Evolutionary conservation across 495 filamentous ascomycete species (phyloP).

Genomic region (Penicillium waksmanii): DNA sequence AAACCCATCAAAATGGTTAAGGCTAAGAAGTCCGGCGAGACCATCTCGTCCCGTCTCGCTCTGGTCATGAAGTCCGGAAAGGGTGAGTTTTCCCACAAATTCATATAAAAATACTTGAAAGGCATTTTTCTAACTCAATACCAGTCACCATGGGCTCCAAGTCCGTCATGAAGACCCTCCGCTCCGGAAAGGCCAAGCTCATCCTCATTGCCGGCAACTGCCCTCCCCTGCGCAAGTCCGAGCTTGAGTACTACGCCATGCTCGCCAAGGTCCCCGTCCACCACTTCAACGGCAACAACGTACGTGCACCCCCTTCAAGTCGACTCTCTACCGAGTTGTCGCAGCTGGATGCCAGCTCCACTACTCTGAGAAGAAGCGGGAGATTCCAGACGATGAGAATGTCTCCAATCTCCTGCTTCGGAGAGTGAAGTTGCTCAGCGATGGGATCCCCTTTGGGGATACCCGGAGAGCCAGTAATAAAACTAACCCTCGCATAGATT

Average conservation of each 20-base stretch:
- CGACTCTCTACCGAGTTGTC: slow-evolving; percentile 17
- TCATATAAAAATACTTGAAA: neutral
- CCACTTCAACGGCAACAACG: slow-evolving; percentile 98
- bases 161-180: slow-evolving; percentile 93
- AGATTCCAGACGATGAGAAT: neutral
- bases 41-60: slow-evolving; percentile 85
- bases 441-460: slow-evolving; percentile 28
- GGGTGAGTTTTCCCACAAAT: slow-evolving; percentile 30
- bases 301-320: slow-evolving; percentile 55
- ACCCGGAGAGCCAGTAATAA: slow-evolving; percentile 30
- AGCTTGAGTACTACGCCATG: slow-evolving; percentile 95
- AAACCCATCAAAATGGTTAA: slow-evolving; percentile 56
- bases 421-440: slow-evolving; percentile 71
- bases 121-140: slow-evolving; percentile 9
- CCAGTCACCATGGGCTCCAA: slow-evolving; percentile 86
- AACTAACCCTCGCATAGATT: slow-evolving; percentile 64
- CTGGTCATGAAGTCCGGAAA: slow-evolving; percentile 98
- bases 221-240: slow-evolving; percentile 91
- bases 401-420: slow-evolving; percentile 24
- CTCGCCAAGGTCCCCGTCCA: slow-evolving; percentile 92
- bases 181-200: slow-evolving; percentile 67
- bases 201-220: slow-evolving; percentile 88
- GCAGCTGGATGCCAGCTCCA: slow-evolving; percentile 33
- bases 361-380: slow-evolving; percentile 38
- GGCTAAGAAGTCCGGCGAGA: slow-evolving; percentile 93